Evolutionary conservation across 495 filamentous ascomycete species (phyloP), one percentile per base, ranked within the genome.

Genomic region (Lepidopterella palustris): DNA sequence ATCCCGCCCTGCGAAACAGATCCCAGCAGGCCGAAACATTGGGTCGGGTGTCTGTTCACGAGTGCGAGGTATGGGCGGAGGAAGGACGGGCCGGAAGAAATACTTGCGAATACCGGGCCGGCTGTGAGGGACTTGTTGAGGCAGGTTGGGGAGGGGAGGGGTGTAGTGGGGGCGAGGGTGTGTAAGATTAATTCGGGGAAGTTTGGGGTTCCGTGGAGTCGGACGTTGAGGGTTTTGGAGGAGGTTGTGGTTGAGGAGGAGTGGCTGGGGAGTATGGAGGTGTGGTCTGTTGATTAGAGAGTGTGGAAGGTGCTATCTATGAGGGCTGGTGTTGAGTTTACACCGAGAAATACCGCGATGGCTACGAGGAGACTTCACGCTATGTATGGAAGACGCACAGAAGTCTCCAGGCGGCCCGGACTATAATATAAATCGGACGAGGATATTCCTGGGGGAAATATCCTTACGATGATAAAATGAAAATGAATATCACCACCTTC

Each of bases 31-130:
- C 26, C 32, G 32, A 60, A 59, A 29, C 72, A 76, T 45, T 73
- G 66, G 51, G 62, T 76, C 23, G 73, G 68, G 27, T 76, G 73
- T 60, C 63, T 74, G 27, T 76, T 71, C 48, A 76, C 73, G 3
- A 72, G 69, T 28, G 57, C 56, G 6, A 49, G 50, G 15, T 66
- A 61, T 55, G 73, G 72, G 3, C 45, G 47, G 11, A 39, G 15
- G 11, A 73, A 74, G 56, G 71, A 73, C 54, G 27, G 27, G 8
- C 65, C 64, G 13, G 45, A 35, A 2, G 27, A 53, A 10, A 74
- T 76, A 49, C 55, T 76, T n/a, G 50, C 15, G 24, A 67, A 62
- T 39, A 74, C 73, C 3, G 60, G 59, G 4, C 58, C 63, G 48
- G 72, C 72, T 13, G 68, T 74, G 65, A 42, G 49, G 40, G 61